Evolutionary conservation across 306 rosid species (phyloP).

Genomic region (Datisca glomerata): DNA sequence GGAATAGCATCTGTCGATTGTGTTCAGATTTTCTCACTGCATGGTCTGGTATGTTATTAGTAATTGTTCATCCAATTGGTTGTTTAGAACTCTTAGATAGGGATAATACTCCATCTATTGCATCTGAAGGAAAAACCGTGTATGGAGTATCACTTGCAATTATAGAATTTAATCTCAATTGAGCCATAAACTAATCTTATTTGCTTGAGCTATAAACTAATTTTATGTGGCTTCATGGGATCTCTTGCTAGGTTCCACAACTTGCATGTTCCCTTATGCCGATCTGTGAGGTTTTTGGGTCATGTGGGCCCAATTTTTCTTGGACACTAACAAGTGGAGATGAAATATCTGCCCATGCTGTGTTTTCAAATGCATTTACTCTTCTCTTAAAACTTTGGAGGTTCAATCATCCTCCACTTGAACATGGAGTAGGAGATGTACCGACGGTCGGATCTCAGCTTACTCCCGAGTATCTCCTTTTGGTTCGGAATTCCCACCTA

Average conservation of each 20-base stretch:
- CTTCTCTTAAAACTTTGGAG: conserved; percentile 92
- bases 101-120: too few species aligned
- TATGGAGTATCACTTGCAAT: too few species aligned
- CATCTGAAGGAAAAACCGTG: too few species aligned
- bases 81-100: too few species aligned
- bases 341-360: conserved; percentile 81
- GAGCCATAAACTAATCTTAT: too few species aligned
- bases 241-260: conserved; percentile 70
- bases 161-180: too few species aligned
- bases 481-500: conserved; percentile 70
- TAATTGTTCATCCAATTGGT: too few species aligned
- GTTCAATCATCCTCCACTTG: conserved; percentile 90
- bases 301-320: conserved; percentile 74
- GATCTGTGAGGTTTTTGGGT: conserved; percentile 94
- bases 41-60: conserved; percentile 95
- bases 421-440: conserved; percentile 82
- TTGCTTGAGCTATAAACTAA: too few species aligned
- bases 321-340: conserved; percentile 67
- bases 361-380: conserved; percentile 90
- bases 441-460: conserved; percentile 91
- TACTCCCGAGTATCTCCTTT: conserved; percentile 87
- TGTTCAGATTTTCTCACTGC: conserved; percentile 80
- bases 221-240: conserved; percentile 10
- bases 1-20: conserved; percentile 92
- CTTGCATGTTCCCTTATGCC: conserved; percentile 98